Base-by-base conservation (phyloP, 805 yeast genomes). In the Saccharomycopsis malanga region DNA sequence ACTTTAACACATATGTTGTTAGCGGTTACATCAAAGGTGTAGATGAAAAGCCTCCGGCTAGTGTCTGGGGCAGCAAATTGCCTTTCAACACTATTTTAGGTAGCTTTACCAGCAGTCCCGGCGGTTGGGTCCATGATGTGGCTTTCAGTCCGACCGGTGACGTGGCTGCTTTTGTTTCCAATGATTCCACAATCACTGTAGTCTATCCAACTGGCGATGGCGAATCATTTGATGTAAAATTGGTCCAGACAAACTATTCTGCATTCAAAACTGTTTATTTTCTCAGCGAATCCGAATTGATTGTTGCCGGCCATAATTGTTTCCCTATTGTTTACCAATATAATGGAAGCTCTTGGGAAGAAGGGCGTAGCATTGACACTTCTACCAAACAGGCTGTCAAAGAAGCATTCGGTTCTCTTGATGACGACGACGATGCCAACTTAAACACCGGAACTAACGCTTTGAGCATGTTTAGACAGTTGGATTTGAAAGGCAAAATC, bases 41-140 rank as follows among this genome's bases (percentile, higher is more conserved):
- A 54, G 99, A 93, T 60, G 67, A 74, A 35, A 85, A 85, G 58
- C 96, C 96, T 1, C 77, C 70, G 23, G 77, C 93, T 2, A 70
- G 91, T 0, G 79, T 78, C 21, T 93, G 98, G 98, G 99, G 98
- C 48, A 83, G 85, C 52, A 82, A 91, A 61, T 77, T 93, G 63
- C 98, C 99, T 24, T 93, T 93, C 73, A 89, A 84, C 65, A 87
- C 95, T 1, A 66, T 87, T 50, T 82, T 89, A 64, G 95, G 95
- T 22, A 95, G 88, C 62, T 79, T 71, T 61, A 71, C 77, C 56
- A 74, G 78, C 55, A 76, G 81, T 39, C 70, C 76, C 36, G 88
- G 88, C 36, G 84, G 94, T 25, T 93, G 97, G 94, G 79, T 91
- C 52, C 96, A 93, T 62, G 96, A 78, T 60, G 91, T 88, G 41